Evolutionary conservation across 352 stramenopile genomes (phyloP).

Genomic region (Phytopythium cucurbitacearum): DNA sequence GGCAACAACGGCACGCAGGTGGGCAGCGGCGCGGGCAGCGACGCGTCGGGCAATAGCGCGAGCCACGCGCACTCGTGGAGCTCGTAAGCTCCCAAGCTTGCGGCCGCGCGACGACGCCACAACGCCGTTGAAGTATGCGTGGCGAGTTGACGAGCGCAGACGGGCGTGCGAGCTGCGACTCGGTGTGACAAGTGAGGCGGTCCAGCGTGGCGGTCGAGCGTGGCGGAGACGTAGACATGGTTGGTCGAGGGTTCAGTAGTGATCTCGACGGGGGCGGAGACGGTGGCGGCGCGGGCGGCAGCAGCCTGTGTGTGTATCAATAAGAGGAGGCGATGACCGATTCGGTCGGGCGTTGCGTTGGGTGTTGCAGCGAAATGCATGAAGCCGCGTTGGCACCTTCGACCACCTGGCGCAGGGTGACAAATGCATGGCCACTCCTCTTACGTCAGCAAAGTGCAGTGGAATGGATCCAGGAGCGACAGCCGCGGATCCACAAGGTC

Average conservation of each 20-base stretch:
- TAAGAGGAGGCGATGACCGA: constrained; percentile 1
- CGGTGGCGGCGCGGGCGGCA: neutral
- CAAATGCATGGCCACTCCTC: no score
- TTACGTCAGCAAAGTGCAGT: no score
- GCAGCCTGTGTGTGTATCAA: constrained; percentile 3
- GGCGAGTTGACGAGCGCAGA: neutral
- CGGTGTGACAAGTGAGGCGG: constrained; percentile 11
- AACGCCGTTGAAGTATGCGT: constrained; percentile 5
- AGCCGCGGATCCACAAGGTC: no score
- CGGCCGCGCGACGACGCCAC: no score
- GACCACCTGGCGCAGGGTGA: no score
- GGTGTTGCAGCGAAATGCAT: no score
- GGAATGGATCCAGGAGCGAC: no score
- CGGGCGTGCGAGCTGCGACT: constrained; percentile 6
- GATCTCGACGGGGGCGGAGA: neutral
- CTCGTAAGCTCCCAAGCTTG: constrained; percentile 37
- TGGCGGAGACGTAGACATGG: no score
- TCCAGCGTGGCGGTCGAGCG: constrained; percentile 1
- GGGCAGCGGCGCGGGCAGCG: constrained; percentile 34
- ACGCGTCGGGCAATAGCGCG: constrained; percentile 13
- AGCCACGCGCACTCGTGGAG: constrained; percentile 68
- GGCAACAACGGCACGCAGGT: constrained; percentile 46
- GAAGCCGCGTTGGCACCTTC: no score
- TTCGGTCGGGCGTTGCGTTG: neutral
- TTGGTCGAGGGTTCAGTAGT: no score